Evolutionary conservation across 495 filamentous ascomycete genomes (phyloP), one percentile per base, ranked within the genome.

Genomic region (Rusavskia elegans): DNA sequence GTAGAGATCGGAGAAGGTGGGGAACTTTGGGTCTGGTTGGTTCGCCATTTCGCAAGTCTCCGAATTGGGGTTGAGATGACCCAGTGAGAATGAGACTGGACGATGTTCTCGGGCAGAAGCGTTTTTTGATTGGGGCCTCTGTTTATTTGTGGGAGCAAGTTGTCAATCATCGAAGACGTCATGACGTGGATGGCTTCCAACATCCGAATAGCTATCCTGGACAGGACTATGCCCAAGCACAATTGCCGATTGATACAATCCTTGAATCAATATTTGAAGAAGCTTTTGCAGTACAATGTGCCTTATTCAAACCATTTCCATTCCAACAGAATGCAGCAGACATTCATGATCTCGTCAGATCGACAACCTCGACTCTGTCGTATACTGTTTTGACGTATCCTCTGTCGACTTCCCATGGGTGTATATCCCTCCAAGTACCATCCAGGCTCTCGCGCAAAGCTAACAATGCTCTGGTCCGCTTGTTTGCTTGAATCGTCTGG

Each of bases 351-450:
- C 19, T 35, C 13, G 56, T 61, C 36, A 61, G 35, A 54, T 61
- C 56, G n/a, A 61, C 11, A 8, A 57, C 49, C 19, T 61, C 59
- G 11, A 61, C 59, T 7, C 46, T 23, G 16, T 27, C 29, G 23
- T 48, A 58, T 1, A 54, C 37, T 3, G 14, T 45, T 35, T 45
- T 44, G 4, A 38, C 16, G 11, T 25, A 20, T 17, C 6, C 14
- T 4, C 14, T 29, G 4, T 42, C 54, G 2, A n/a, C 23, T 17
- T 57, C 56, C 51, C 48, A 49, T 0, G 53, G 53, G 11, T 57
- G 54, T 37, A 59, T 30, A 30, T 50, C 29, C 21, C 57, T 59
- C 59, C 59, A 62, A 8, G 59, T 55, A 30, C 59, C 59, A 27
- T 62, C 57, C 37, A 59, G 30, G 14, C 57, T 59, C 32, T 59